phyloP scores from a whole-genome alignment of 2,329 filamentous ascomycete genomes.

The Neopestalotiopsis sp. region DNA sequence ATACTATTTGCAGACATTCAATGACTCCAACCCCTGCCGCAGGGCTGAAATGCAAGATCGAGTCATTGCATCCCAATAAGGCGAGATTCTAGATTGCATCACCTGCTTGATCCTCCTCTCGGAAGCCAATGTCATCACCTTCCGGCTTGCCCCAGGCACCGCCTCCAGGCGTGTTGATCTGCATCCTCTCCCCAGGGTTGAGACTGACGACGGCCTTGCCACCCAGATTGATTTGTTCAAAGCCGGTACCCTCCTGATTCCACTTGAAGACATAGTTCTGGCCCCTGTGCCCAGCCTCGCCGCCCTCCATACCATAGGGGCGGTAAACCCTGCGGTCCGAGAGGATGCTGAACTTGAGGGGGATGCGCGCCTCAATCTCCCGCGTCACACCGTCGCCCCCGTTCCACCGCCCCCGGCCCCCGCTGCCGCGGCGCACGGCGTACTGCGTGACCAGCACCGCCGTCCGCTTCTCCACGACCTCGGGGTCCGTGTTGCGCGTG shows the following conservation, averaged over 20 bases:
- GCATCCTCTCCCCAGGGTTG: slow-evolving; percentile 38
- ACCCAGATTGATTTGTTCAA: slow-evolving; percentile 38
- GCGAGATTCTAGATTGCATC: neutral
- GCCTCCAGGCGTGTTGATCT: slow-evolving; percentile 41
- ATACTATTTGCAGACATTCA: too few species aligned
- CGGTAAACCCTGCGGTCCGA: slow-evolving; percentile 71
- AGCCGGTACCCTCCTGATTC: slow-evolving; percentile 28
- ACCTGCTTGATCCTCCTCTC: neutral
- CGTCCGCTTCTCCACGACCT: slow-evolving; percentile 73
- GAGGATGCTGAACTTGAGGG: slow-evolving; percentile 72
- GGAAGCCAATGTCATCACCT: neutral
- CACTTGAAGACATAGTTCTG: slow-evolving; percentile 52
- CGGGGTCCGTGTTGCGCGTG: slow-evolving; percentile 73
- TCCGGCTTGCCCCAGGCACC: slow-evolving; percentile 32
- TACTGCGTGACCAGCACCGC: slow-evolving; percentile 71
- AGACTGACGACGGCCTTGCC: slow-evolving; percentile 37
- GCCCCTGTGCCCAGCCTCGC: slow-evolving; percentile 67
- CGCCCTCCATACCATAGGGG: slow-evolving; percentile 74
- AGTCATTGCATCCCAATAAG: too few species aligned
- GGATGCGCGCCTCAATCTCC: slow-evolving; percentile 74
- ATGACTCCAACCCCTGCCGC: too few species aligned
- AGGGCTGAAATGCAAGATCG: too few species aligned
- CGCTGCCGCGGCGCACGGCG: slow-evolving; percentile 58
- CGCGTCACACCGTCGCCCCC: slow-evolving; percentile 72
- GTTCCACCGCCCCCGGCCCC: slow-evolving; percentile 61